Base-by-base conservation (phyloP, 2,329 filamentous ascomycete genomes). In the Pezicula rhizophila region DNA sequence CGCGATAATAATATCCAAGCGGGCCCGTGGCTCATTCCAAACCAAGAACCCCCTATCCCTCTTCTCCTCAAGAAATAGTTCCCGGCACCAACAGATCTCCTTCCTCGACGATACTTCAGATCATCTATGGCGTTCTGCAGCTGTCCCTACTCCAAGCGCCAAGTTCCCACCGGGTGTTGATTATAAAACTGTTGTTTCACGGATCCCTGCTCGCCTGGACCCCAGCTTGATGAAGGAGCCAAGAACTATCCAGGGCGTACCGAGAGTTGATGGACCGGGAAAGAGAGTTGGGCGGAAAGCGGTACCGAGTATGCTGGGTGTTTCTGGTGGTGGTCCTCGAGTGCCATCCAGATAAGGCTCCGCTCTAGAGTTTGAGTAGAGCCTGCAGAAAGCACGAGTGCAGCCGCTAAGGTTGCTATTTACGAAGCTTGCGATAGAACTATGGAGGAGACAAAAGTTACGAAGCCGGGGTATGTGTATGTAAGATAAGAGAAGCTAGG, bases 181-280 rank as follows among this genome's bases (percentile, higher is more conserved):
- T 56, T 85, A 85, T 67, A 74, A 76, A 50, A 68, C 74, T 28
- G 73, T 82, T 12, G 72, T 81, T 47, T 81, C 80, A 11, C 71
- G 82, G 57, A 82, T 88, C 34, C 93, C 93, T 5, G 82, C 88
- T 7, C 91, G 88, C 62, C 77, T 99, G 8, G 93, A 99, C 60
- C 79, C 85, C 4, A 79, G 82, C 12, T 73, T 96, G 42, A 96
- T 97, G 89, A 89, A 89, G 65, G 91, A 96, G 68, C 91, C 91
- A 26, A 80, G 91, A 50, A 83, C 88, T 53, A 92, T 96, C 35
- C 89, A 95, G 65, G 91, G 91, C 33, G 83, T 90, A n/a, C 90
- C 90, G 20, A 71, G 79, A 31, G 74, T 77, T 15, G 64, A 66
- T 48, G 43, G 60, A 17, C 58, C 62, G 11, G 61, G 61, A 1